A percentile compares a stretch with the other conserved stretches of the same genome.
phyloP scores from a whole-genome alignment of 306 rosid genomes.

The Herpetospermum pedunculosum region DNA sequence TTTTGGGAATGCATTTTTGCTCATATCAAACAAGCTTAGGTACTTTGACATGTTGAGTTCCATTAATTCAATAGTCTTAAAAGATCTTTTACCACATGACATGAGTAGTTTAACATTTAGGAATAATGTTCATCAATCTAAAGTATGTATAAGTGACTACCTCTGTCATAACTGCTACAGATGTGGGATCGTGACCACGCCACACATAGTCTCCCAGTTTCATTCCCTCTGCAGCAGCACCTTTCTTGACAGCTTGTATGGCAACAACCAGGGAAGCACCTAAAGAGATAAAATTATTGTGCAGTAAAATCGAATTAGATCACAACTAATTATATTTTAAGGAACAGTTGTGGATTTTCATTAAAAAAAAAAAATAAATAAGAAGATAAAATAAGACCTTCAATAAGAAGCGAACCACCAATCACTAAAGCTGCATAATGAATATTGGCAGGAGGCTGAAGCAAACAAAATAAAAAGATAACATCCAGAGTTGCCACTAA shows the following conservation, averaged over 20 bases:
- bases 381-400: conserved; percentile 49
- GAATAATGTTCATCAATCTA: neutral
- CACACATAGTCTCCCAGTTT: conserved; percentile 75
- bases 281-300: conserved; percentile 12
- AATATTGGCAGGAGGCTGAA: conserved; percentile 80
- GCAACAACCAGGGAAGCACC: conserved; percentile 98
- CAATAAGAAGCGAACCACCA: conserved; percentile 86
- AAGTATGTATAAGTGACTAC: conserved; percentile 20
- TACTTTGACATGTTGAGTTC: neutral
- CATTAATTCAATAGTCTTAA: neutral
- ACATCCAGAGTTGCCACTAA: neutral
- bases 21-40: neutral
- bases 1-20: neutral
- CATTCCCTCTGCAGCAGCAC: conserved; percentile 96
- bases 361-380: too few relatives aligned
- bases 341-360: neutral
- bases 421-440: conserved; percentile 74
- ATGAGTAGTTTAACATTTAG: neutral
- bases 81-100: neutral
- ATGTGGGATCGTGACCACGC: conserved; percentile 99
- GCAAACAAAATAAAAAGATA: conserved; percentile 11
- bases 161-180: conserved; percentile 99
- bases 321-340: conserved; percentile 2
- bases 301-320: conserved; percentile 4
- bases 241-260: conserved; percentile 94